These are phyloP conservation scores for Phytophthora fragariaefolia DNA, from an alignment of 352 stramenopile genomes.

Conservation along the genomic window DNA sequence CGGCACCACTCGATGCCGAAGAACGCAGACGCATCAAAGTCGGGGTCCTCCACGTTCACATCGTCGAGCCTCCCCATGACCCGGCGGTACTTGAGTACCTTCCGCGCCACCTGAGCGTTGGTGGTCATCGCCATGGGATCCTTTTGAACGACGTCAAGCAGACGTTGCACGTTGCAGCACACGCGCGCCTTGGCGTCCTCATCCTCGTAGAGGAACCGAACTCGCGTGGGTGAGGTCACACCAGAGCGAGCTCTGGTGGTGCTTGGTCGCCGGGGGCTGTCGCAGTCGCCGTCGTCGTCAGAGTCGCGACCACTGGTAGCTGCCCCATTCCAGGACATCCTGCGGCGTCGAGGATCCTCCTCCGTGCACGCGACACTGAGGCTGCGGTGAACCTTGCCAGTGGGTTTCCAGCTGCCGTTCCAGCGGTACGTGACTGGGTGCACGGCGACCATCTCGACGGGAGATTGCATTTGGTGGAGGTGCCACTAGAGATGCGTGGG, in stretches of 20 bases:
- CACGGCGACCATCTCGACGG: slow-evolving; percentile 16
- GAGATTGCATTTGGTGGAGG: slow-evolving; percentile 19
- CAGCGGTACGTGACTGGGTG: slow-evolving; percentile 37
- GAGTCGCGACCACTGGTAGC: neutral
- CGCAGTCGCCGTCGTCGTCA: slow-evolving; percentile 12
- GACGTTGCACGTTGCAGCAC: slow-evolving; percentile 42
- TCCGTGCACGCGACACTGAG: slow-evolving; percentile 29
- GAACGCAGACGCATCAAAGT: slow-evolving; percentile 50
- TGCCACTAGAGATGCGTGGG: slow-evolving; percentile 14
- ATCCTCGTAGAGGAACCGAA: slow-evolving; percentile 50
- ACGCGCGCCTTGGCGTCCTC: slow-evolving; percentile 45
- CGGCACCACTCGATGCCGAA: slow-evolving; percentile 54
- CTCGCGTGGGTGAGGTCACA: slow-evolving; percentile 27
- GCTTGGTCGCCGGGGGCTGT: slow-evolving; percentile 12
- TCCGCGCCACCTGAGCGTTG: slow-evolving; percentile 45
- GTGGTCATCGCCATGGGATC: slow-evolving; percentile 33
- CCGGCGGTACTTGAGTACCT: slow-evolving; percentile 47
- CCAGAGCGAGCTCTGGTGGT: slow-evolving; percentile 9
- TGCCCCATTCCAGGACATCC: slow-evolving; percentile 35
- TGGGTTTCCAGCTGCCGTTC: slow-evolving; percentile 27
- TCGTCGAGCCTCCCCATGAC: slow-evolving; percentile 41
- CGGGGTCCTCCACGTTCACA: slow-evolving; percentile 41
- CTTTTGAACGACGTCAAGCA: slow-evolving; percentile 45
- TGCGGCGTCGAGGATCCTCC: slow-evolving; percentile 20
- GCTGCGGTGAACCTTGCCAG: slow-evolving; percentile 10